These are phyloP conservation scores for Closterium sp. DNA, from an alignment of 139 green algal genomes.

Conservation along the genomic window DNA sequence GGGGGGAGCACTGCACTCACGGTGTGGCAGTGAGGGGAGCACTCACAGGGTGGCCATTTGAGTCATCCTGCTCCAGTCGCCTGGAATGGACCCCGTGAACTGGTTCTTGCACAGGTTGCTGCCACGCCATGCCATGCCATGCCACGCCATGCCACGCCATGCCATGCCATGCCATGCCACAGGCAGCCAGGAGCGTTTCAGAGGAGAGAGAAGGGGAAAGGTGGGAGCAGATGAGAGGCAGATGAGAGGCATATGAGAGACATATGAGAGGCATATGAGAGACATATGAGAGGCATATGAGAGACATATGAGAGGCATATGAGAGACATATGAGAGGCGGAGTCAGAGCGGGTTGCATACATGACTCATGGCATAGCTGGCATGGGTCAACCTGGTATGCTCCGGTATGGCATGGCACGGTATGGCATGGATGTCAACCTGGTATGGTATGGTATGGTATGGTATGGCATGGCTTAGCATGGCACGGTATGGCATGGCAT, in stretches of 20 bases:
- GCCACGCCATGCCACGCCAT: too few relatives aligned
- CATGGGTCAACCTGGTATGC: background rate
- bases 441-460: conserved; percentile 7
- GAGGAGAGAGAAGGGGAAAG: background rate
- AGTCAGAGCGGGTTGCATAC: background rate
- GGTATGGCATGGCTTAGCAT: background rate
- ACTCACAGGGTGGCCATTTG: background rate
- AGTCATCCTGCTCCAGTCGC: background rate
- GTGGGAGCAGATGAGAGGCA: background rate
- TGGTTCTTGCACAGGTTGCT: background rate
- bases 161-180: too few relatives aligned
- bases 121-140: background rate
- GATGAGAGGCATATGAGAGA: background rate
- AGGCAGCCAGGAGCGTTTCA: too few relatives aligned
- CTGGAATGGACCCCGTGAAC: background rate
- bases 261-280: background rate
- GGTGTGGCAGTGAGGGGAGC: too few relatives aligned
- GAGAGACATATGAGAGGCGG: background rate
- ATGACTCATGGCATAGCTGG: background rate
- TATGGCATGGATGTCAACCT: background rate
- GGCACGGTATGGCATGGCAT: conserved; percentile 5
- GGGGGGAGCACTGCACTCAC: too few relatives aligned
- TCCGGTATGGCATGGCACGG: background rate
- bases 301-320: background rate
- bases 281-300: background rate